These are phyloP conservation scores for Pseudozyma hubeiensis DNA, from an alignment of 1,284 basidiomycete genomes.

Conservation along the genomic window DNA sequence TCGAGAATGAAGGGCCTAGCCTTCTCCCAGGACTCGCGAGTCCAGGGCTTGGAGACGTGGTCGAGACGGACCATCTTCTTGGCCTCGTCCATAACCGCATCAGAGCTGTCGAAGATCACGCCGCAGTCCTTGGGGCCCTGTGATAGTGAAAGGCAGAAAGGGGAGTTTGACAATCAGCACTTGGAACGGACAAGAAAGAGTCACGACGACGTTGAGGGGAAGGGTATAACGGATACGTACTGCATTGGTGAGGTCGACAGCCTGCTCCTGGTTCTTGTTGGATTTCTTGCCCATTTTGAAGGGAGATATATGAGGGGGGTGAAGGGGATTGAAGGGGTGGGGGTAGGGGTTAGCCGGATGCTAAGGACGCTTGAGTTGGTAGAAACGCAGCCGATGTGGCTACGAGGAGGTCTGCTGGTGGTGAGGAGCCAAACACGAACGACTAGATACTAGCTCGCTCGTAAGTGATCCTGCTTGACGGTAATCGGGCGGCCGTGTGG, in stretches of 20 bases:
- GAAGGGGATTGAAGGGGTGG: slow-evolving; percentile 3
- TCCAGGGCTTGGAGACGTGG: slow-evolving; percentile 64
- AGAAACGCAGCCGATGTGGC: slow-evolving; percentile 24
- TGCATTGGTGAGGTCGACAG: slow-evolving; percentile 41
- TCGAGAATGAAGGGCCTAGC: slow-evolving; percentile 63
- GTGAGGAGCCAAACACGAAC: slow-evolving; percentile 36
- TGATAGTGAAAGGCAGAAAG: background rate
- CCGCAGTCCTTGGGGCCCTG: slow-evolving; percentile 60
- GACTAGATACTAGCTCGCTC: slow-evolving; percentile 41
- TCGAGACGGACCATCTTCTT: slow-evolving; percentile 54
- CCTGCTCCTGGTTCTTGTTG: slow-evolving; percentile 54
- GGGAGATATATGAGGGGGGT: slow-evolving; percentile 13
- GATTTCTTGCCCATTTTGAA: slow-evolving; percentile 59
- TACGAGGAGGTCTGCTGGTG: slow-evolving; percentile 38
- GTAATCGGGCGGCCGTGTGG: slow-evolving; percentile 32
- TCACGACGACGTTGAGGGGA: background rate
- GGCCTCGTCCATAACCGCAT: slow-evolving; percentile 54
- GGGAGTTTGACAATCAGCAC: background rate
- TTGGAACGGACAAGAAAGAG: background rate
- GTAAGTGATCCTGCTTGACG: slow-evolving; percentile 17
- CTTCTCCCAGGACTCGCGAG: slow-evolving; percentile 65
- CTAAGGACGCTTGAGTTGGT: slow-evolving; percentile 39
- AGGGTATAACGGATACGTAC: slow-evolving; percentile 24
- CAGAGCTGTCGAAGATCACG: slow-evolving; percentile 60
- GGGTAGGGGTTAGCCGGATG: slow-evolving; percentile 21